Conservation (phyloP, 202 grass and related monocot species). For the Dendrocalamus latiflorus region DNA sequence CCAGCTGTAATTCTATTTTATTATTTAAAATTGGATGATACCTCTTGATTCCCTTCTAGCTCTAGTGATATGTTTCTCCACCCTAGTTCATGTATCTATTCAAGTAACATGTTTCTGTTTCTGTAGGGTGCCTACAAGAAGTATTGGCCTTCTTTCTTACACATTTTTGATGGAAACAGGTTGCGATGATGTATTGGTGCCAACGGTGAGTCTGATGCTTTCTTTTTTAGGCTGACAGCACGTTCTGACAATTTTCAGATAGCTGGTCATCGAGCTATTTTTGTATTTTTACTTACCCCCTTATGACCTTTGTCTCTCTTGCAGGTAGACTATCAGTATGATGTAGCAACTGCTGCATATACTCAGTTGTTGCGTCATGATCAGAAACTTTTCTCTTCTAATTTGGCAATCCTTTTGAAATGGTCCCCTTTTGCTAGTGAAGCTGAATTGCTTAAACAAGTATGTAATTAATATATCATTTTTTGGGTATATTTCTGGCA, state of each 20-base stretch:
- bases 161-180: slow-evolving; percentile 91
- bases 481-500: slow-evolving; percentile 22
- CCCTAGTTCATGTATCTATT: slow-evolving; percentile 15
- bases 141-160: slow-evolving; percentile 93
- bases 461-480: slow-evolving; percentile 33
- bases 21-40: slow-evolving; percentile 5
- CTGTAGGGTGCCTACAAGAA: slow-evolving; percentile 70
- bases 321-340: slow-evolving; percentile 82
- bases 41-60: not conserved
- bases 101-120: slow-evolving; percentile 24
- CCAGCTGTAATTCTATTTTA: not conserved
- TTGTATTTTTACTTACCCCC: slow-evolving; percentile 17
- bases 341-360: slow-evolving; percentile 44
- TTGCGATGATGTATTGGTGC: slow-evolving; percentile 90
- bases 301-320: slow-evolving; percentile 31
- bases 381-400: slow-evolving; percentile 83
- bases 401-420: slow-evolving; percentile 73
- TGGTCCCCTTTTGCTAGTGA: slow-evolving; percentile 94
- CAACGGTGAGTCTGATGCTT: slow-evolving; percentile 65
- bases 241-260: not conserved
- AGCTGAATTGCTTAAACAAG: slow-evolving; percentile 78
- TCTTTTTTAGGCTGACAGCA: not conserved
- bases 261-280: not conserved
- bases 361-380: slow-evolving; percentile 65
- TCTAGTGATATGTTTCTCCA: slow-evolving; percentile 18